phyloP scores from a whole-genome alignment of 306 rosid species.

The Dryas alaskensis region DNA sequence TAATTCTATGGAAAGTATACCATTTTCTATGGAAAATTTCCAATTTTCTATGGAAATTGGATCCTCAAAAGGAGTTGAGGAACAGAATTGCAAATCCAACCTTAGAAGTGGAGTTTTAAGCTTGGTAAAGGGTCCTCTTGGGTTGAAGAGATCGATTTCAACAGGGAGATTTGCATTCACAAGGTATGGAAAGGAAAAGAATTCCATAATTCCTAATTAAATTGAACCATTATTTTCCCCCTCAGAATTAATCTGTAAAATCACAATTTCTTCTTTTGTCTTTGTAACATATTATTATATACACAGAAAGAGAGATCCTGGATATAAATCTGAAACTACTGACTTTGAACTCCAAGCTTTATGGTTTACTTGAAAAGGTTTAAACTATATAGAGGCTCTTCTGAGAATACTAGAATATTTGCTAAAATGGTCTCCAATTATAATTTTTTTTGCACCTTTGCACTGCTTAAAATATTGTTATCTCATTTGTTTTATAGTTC shows the following conservation, averaged over 20 bases:
- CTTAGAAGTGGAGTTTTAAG: slow-evolving; percentile 25
- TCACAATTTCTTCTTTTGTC: slow-evolving; percentile 7
- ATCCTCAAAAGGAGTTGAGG: slow-evolving; percentile 34
- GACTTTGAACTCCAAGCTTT: background rate
- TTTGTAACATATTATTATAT: slow-evolving; percentile 11
- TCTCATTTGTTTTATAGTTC: background rate
- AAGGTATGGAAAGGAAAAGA: slow-evolving; percentile 35
- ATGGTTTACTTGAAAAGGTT: background rate
- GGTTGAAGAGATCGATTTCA: slow-evolving; percentile 44
- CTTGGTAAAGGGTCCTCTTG: slow-evolving; percentile 25
- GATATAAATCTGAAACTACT: background rate
- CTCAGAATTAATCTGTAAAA: background rate
- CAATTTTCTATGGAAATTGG: slow-evolving; percentile 31
- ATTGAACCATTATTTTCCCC: background rate
- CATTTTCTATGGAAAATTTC: slow-evolving; percentile 10
- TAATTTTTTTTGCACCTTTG: background rate
- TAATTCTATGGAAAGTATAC: background rate
- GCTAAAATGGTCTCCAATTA: background rate
- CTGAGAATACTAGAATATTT: background rate
- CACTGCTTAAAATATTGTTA: background rate
- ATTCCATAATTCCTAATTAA: slow-evolving; percentile 34
- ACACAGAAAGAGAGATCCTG: background rate
- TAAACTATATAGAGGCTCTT: background rate
- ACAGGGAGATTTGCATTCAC: slow-evolving; percentile 39
- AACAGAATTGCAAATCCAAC: slow-evolving; percentile 16